Conservation (phyloP, 257 asterid species). For the Solanum pennellii region DNA sequence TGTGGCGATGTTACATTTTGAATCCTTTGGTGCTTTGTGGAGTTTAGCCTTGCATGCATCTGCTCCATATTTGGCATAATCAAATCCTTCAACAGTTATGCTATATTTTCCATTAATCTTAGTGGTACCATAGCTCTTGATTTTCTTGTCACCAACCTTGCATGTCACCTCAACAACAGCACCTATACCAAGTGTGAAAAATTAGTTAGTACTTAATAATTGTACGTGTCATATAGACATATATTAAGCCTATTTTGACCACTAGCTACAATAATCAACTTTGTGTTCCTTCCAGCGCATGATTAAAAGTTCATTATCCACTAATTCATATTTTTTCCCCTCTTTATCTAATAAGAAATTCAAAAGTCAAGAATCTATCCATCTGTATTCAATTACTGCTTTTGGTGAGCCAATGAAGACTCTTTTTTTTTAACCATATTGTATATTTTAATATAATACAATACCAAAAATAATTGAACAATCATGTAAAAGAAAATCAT, state of each 20-base stretch:
- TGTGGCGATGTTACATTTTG: constrained; percentile 49
- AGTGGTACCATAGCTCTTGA: constrained; percentile 55
- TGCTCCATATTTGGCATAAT: constrained; percentile 51
- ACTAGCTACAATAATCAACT: background rate
- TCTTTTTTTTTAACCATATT: background rate
- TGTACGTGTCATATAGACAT: background rate
- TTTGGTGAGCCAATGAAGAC: background rate
- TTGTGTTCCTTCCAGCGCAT: background rate
- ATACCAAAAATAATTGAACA: background rate
- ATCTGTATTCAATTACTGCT: background rate
- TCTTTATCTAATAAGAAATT: background rate
- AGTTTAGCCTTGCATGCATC: constrained; percentile 63
- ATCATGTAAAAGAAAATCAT: background rate
- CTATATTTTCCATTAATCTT: constrained; percentile 61
- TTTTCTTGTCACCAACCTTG: constrained; percentile 36
- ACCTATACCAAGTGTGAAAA: constrained; percentile 20
- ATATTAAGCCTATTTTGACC: background rate
- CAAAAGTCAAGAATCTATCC: background rate
- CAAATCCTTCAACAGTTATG: constrained; percentile 36
- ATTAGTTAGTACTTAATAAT: background rate
- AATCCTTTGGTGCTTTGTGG: constrained; percentile 50
- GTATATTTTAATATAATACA: background rate
- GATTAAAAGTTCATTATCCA: background rate
- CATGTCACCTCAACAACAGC: constrained; percentile 74
- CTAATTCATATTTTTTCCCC: background rate